phyloP scores from a whole-genome alignment of 768 basidiomycete species.

The Xerocomus spinulosus region DNA sequence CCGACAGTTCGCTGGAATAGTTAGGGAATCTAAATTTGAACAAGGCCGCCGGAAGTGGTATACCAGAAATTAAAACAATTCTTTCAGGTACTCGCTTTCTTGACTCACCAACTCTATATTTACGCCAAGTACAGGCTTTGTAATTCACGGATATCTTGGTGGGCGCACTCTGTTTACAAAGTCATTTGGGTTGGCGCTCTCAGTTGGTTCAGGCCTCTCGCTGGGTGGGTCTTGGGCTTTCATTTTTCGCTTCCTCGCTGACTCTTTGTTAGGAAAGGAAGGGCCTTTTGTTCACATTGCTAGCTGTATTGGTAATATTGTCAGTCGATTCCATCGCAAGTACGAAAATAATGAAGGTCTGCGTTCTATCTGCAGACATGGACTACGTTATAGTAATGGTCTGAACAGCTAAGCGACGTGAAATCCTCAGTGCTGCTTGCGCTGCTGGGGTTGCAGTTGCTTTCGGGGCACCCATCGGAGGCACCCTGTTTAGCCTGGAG shows the following conservation, averaged over 20 bases:
- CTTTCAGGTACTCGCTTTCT: conserved; percentile 54
- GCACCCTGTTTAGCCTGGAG: conserved; percentile 88
- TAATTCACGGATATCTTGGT: conserved; percentile 96
- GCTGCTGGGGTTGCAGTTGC: conserved; percentile 98
- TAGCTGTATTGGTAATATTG: conserved; percentile 88
- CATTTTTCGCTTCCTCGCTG: conserved; percentile 1
- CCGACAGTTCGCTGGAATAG: background rate
- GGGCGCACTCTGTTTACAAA: conserved; percentile 87
- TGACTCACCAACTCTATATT: conserved; percentile 8
- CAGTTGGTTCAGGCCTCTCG: conserved; percentile 88
- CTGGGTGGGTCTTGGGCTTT: conserved; percentile 46
- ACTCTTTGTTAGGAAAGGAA: conserved; percentile 48
- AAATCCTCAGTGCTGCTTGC: conserved; percentile 92
- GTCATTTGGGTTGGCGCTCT: conserved; percentile 80
- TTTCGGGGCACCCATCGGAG: conserved; percentile 95
- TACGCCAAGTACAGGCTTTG: conserved; percentile 59
- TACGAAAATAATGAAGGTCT: conserved; percentile 94
- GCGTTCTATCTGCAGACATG: conserved; percentile 10
- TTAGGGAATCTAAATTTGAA: conserved; percentile 13
- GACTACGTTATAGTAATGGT: background rate
- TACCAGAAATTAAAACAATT: conserved; percentile 95
- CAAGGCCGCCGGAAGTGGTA: conserved; percentile 91
- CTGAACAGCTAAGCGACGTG: conserved; percentile 76
- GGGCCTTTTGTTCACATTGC: conserved; percentile 90
- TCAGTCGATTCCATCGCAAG: conserved; percentile 79